phyloP scores from a whole-genome alignment of 2,329 filamentous ascomycete genomes.

The Karstenula rhodostoma region DNA sequence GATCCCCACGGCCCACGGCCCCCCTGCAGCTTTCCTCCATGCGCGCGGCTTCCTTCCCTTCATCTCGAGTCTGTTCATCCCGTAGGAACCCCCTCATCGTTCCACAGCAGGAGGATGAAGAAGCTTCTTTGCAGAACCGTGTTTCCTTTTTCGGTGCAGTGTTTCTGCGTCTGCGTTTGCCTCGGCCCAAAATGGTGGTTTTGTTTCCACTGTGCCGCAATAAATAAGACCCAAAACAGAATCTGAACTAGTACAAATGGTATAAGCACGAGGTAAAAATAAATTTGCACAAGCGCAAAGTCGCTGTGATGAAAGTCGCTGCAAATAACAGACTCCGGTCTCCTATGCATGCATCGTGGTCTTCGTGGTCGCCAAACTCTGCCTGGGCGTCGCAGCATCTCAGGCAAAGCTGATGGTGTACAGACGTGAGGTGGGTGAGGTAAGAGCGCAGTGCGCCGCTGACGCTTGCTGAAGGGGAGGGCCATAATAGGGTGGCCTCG shows the following conservation, averaged over 20 bases:
- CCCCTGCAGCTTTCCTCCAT: background rate
- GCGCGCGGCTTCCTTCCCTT: background rate
- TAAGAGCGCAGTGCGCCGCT: background rate
- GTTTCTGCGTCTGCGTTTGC: constrained; percentile 27
- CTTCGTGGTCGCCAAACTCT: constrained; percentile 1
- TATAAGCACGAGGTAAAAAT: constrained; percentile 7
- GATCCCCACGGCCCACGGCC: background rate
- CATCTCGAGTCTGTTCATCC: background rate
- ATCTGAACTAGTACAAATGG: background rate
- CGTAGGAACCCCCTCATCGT: background rate
- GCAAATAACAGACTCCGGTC: constrained; percentile 20
- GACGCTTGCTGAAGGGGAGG: background rate
- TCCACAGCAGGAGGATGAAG: background rate
- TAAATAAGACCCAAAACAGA: background rate
- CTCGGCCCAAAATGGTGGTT: constrained; percentile 11
- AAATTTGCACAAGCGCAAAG: constrained; percentile 13
- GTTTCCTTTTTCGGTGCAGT: background rate
- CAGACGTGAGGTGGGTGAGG: constrained; percentile 9
- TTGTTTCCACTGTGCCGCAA: constrained; percentile 7
- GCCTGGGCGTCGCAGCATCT: background rate
- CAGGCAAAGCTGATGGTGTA: background rate
- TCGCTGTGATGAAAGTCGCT: constrained; percentile 14
- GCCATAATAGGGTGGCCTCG: background rate
- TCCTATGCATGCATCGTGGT: constrained; percentile 16
- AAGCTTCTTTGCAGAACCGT: constrained; percentile 5